Evolutionary conservation across 2,329 filamentous ascomycete genomes (phyloP), one percentile per base, ranked within the genome.

Genomic region (Penicillium sp.): DNA sequence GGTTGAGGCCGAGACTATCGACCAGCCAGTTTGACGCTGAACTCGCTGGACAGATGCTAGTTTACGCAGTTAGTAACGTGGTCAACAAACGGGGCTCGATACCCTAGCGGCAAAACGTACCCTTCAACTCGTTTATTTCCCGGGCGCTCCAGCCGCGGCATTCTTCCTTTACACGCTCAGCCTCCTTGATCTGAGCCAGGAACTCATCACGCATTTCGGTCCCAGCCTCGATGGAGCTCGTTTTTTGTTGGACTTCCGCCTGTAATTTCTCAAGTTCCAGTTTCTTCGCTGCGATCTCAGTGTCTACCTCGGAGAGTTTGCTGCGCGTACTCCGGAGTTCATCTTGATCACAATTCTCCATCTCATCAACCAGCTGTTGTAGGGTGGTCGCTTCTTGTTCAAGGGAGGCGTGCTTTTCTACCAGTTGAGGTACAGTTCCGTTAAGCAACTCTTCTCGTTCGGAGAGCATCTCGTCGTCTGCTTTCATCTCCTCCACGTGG

Each of bases 141-240:
- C 80, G 84, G 44, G 85, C 82, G 49, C 86, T 92, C 86, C 91
- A 96, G 33, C 92, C 91, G 45, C 91, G 83, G 66, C 87, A 95
- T 62, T 95, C 88, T 66, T 96, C 90, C 54, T 88, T 82, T 22
- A 95, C 77, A 56, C 83, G 84, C 67, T 96, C 90, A 0, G 91
- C 88, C 61, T 89, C 85, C 50, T 82, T 80, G 50, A 95, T 96
- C 40, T 93, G 87, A 25, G 81, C 78, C 27, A 86, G 63, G 57
- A 80, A 89, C 59, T 83, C 79, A 46, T 82, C 72, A 66, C 92
- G 95, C 61, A 82, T 79, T 50, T 83, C 77, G 7, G 78, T 75
- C 38, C 86, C 77, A 1, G 80, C 75, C 51, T 82, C 79, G 14
- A 92, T 82, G 8, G 77, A 76, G 1, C 76, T 69, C 53, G 88